Evolutionary conservation across 2,329 filamentous ascomycete species (phyloP).

Genomic region (Nemania sp.): DNA sequence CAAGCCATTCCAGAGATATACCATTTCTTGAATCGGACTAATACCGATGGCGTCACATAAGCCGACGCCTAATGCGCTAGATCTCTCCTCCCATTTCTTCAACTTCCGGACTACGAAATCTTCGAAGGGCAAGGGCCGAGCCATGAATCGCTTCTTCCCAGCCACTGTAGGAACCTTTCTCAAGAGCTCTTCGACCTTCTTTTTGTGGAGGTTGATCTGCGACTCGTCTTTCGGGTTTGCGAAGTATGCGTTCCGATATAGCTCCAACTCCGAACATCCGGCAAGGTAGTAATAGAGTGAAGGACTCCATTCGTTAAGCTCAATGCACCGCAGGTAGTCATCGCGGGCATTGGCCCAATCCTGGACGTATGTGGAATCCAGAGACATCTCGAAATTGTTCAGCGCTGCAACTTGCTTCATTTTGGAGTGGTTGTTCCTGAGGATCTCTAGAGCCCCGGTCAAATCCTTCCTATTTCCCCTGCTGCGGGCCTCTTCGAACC

Average conservation of each 20-base stretch:
- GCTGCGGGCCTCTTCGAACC: conserved; percentile 87
- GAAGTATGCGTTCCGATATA: conserved; percentile 75
- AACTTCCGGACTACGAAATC: conserved; percentile 86
- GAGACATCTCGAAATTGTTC: conserved; percentile 83
- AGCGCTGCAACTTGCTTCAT: conserved; percentile 92
- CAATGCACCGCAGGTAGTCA: conserved; percentile 78
- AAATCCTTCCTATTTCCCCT: conserved; percentile 75
- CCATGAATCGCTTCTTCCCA: conserved; percentile 91
- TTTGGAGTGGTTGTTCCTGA: conserved; percentile 71
- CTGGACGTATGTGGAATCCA: conserved; percentile 83
- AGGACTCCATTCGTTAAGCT: conserved; percentile 91
- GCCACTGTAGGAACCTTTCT: conserved; percentile 77
- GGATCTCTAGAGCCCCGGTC: conserved; percentile 73
- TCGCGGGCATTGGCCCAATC: conserved; percentile 79
- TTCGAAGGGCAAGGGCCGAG: conserved; percentile 89
- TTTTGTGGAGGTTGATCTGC: conserved; percentile 68
- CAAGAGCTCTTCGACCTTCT: conserved; percentile 76
- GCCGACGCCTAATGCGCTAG: conserved; percentile 73
- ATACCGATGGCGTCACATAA: conserved; percentile 85
- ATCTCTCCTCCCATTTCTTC: conserved; percentile 85
- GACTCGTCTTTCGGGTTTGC: conserved; percentile 51
- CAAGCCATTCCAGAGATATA: conserved; percentile 91
- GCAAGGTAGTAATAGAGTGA: conserved; percentile 91
- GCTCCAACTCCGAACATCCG: conserved; percentile 80
- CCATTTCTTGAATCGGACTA: conserved; percentile 89